Conservation (phyloP, 352 stramenopile species). For the Phytopythium litorale region DNA sequence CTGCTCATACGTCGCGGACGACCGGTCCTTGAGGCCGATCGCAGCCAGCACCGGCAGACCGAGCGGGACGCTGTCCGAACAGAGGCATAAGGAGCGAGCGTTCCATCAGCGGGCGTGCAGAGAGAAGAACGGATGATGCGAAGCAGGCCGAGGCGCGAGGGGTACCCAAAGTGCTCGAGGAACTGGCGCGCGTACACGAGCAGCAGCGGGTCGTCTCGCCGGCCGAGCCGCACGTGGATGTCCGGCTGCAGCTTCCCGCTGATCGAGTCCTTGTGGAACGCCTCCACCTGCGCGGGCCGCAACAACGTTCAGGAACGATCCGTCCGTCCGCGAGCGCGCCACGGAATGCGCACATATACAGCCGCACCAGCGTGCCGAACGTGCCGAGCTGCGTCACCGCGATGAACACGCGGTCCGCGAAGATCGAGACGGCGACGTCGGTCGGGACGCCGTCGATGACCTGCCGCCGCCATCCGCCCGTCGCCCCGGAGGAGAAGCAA, state of each 20-base stretch:
- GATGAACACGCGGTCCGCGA: slow-evolving; percentile 81
- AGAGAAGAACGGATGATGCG: neutral
- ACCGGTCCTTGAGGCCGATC: slow-evolving; percentile 77
- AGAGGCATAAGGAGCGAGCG: neutral
- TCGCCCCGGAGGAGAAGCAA: neutral
- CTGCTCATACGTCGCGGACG: slow-evolving; percentile 62
- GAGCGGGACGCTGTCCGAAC: slow-evolving; percentile 36
- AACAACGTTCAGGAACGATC: neutral
- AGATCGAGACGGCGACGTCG: slow-evolving; percentile 72
- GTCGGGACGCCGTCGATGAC: slow-evolving; percentile 72
- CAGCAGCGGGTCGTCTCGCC: slow-evolving; percentile 76
- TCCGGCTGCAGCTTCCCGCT: slow-evolving; percentile 75
- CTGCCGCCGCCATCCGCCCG: slow-evolving; percentile 19
- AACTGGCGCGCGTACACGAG: slow-evolving; percentile 83
- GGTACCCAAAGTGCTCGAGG: slow-evolving; percentile 80
- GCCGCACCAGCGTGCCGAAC: slow-evolving; percentile 71
- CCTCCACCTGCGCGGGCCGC: slow-evolving; percentile 44
- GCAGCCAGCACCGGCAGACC: slow-evolving; percentile 67
- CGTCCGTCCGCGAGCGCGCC: neutral
- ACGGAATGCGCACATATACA: neutral
- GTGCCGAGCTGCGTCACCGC: slow-evolving; percentile 75
- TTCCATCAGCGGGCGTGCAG: no score
- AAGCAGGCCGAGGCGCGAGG: neutral
- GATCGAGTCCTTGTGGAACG: slow-evolving; percentile 69
- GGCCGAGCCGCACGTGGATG: slow-evolving; percentile 70